Evolutionary conservation across 768 basidiomycete genomes (phyloP).

Genomic region (Epithele typhae): DNA sequence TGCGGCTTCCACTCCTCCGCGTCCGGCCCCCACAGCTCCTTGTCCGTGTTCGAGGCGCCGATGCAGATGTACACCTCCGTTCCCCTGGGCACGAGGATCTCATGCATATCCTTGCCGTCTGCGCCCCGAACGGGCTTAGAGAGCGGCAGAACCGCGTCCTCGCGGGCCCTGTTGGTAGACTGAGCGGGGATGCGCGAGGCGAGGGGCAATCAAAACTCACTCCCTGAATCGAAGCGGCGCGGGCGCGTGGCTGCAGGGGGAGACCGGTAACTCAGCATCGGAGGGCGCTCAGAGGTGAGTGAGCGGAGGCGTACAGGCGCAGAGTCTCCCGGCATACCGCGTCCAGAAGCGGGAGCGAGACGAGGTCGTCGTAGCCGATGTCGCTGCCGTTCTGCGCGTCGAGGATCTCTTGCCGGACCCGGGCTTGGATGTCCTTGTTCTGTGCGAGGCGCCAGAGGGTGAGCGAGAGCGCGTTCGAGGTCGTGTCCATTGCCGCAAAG

Average conservation of each 20-base stretch:
- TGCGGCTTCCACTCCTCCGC: slow-evolving; percentile 40
- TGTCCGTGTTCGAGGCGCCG: slow-evolving; percentile 35
- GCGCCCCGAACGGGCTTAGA: slow-evolving; percentile 12
- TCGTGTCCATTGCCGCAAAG: slow-evolving; percentile 22
- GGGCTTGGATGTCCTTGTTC: slow-evolving; percentile 20
- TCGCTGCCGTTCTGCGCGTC: slow-evolving; percentile 6
- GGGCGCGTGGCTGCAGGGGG: slow-evolving; percentile 7
- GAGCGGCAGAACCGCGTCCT: slow-evolving; percentile 41
- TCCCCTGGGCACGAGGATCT: slow-evolving; percentile 34
- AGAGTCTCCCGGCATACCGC: slow-evolving; percentile 23
- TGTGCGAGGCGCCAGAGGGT: slow-evolving; percentile 19
- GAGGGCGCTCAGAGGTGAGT: not conserved
- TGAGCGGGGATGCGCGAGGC: too few species aligned
- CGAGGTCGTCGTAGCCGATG: slow-evolving; percentile 23
- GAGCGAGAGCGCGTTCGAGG: slow-evolving; percentile 21
- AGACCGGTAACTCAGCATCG: not conserved
- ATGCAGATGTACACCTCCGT: slow-evolving; percentile 35
- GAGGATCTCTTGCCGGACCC: slow-evolving; percentile 20
- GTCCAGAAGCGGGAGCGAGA: slow-evolving; percentile 24
- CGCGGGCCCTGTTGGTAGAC: slow-evolving; percentile 5
- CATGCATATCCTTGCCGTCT: slow-evolving; percentile 11
- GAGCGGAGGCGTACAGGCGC: slow-evolving; percentile 14
- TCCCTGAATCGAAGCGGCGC: slow-evolving; percentile 6
- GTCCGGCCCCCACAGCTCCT: slow-evolving; percentile 39
- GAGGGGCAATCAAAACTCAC: slow-evolving; percentile 1